phyloP scores from a whole-genome alignment of 345 rosid species.

The Fremontodendron californicum region DNA sequence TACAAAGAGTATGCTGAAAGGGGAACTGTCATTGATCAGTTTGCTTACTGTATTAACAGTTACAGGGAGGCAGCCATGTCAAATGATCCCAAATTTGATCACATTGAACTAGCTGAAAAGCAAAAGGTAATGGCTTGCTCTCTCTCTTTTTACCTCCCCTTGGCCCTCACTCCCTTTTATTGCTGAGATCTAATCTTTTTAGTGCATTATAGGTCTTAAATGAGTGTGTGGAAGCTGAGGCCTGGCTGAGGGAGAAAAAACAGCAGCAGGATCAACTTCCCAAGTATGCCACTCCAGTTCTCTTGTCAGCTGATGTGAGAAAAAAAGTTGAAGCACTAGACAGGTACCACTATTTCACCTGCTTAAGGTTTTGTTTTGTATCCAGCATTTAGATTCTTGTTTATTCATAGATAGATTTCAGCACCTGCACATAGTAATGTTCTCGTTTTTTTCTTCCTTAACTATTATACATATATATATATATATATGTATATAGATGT shows the following conservation, averaged over 20 bases:
- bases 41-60: slow-evolving; percentile 65
- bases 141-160: neutral
- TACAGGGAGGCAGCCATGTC: slow-evolving; percentile 88
- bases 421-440: neutral
- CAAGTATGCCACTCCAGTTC: too few species aligned
- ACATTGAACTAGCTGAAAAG: slow-evolving; percentile 84
- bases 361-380: neutral
- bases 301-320: too few species aligned
- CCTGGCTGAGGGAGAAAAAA: too few species aligned
- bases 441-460: neutral
- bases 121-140: slow-evolving; percentile 51
- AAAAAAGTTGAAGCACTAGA: slow-evolving; percentile 84
- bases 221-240: too few species aligned
- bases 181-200: neutral
- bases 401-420: neutral
- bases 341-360: slow-evolving; percentile 34
- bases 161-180: too few species aligned
- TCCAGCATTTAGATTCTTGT: neutral
- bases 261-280: too few species aligned
- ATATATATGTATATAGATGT: neutral
- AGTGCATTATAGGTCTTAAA: too few species aligned
- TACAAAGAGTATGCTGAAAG: slow-evolving; percentile 69
- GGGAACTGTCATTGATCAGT: slow-evolving; percentile 71
- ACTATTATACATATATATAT: too few species aligned
- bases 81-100: slow-evolving; percentile 80